Conservation (phyloP, 1,284 basidiomycete genomes). For the Ganoderma leucocontextum region DNA sequence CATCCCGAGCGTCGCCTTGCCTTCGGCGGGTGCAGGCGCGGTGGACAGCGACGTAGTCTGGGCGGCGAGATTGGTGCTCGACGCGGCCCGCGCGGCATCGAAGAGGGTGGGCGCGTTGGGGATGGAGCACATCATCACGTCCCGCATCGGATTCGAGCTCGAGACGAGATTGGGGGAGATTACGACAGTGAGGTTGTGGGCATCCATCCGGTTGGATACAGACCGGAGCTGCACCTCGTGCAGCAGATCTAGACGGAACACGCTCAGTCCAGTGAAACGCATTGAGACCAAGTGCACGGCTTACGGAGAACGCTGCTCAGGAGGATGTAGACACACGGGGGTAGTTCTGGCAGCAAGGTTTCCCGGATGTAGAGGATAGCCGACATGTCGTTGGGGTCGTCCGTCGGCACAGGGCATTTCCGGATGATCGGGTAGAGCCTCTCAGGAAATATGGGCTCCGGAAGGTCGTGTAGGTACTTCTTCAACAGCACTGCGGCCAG, state of each 20-base stretch:
- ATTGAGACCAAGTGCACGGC: conserved; percentile 40
- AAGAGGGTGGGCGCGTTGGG: conserved; percentile 52
- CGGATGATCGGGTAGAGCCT: conserved; percentile 68
- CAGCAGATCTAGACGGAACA: conserved; percentile 63
- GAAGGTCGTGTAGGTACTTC: conserved; percentile 83
- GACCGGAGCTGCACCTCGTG: conserved; percentile 78
- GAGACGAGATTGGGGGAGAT: conserved; percentile 82
- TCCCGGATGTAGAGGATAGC: conserved; percentile 72
- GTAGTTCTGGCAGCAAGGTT: conserved; percentile 68
- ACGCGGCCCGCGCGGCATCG: conserved; percentile 36
- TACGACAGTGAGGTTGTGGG: conserved; percentile 82
- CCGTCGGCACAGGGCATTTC: conserved; percentile 68
- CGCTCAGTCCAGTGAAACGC: neutral
- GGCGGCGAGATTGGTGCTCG: conserved; percentile 26
- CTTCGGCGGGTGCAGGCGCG: conserved; percentile 45
- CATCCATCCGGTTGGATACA: conserved; percentile 79
- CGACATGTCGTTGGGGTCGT: conserved; percentile 63
- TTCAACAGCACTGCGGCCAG: conserved; percentile 87
- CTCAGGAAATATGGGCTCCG: conserved; percentile 78
- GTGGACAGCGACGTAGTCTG: conserved; percentile 24
- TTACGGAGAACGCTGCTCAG: conserved; percentile 76
- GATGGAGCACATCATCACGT: conserved; percentile 77
- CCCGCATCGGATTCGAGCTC: conserved; percentile 69
- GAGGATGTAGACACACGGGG: conserved; percentile 77
- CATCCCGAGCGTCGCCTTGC: conserved; percentile 71